A percentile compares a stretch with the other conserved stretches of the same genome.
These are phyloP conservation scores for Balamuthia mandrillaris DNA, from an alignment of 208 protist genomes.

Conservation along the genomic window DNA sequence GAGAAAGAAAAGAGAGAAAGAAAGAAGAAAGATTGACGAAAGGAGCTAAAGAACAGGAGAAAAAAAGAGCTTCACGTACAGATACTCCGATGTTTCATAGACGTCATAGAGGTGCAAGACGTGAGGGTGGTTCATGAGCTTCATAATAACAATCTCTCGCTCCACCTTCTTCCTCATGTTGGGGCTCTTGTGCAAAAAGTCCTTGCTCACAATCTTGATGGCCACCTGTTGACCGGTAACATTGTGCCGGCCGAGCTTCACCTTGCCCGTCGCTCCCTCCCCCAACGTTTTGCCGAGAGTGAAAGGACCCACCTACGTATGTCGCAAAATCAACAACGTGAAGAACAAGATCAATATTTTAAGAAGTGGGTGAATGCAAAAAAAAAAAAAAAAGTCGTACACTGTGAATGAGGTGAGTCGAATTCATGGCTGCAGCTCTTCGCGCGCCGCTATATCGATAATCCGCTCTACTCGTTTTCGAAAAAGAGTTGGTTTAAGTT, in stretches of 20 bases:
- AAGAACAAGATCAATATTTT: too few relatives aligned
- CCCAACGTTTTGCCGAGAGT: background rate
- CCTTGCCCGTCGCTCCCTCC: slow-evolving; percentile 58
- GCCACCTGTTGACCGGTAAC: slow-evolving; percentile 71
- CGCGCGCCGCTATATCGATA: too few relatives aligned
- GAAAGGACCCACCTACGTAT: background rate
- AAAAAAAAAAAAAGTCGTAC: too few relatives aligned
- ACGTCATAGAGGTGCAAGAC: slow-evolving; percentile 75
- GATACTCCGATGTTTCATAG: slow-evolving; percentile 66
- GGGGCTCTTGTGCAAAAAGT: slow-evolving; percentile 50
- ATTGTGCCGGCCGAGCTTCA: slow-evolving; percentile 71
- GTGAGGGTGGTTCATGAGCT: slow-evolving; percentile 76
- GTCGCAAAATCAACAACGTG: too few relatives aligned
- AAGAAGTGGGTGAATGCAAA: too few relatives aligned
- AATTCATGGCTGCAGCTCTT: too few relatives aligned
- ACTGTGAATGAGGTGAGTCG: too few relatives aligned
- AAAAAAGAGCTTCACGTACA: slow-evolving; percentile 51
- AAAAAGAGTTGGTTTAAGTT: too few relatives aligned
- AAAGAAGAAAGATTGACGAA: background rate
- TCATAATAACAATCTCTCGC: slow-evolving; percentile 78
- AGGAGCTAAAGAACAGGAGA: background rate
- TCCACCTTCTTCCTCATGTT: slow-evolving; percentile 70
- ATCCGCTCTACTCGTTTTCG: too few relatives aligned
- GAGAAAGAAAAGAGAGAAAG: background rate
- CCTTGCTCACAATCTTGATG: slow-evolving; percentile 78